These are phyloP conservation scores for Lachnellula hyalina DNA, from an alignment of 2,329 filamentous ascomycete genomes.

Conservation along the genomic window DNA sequence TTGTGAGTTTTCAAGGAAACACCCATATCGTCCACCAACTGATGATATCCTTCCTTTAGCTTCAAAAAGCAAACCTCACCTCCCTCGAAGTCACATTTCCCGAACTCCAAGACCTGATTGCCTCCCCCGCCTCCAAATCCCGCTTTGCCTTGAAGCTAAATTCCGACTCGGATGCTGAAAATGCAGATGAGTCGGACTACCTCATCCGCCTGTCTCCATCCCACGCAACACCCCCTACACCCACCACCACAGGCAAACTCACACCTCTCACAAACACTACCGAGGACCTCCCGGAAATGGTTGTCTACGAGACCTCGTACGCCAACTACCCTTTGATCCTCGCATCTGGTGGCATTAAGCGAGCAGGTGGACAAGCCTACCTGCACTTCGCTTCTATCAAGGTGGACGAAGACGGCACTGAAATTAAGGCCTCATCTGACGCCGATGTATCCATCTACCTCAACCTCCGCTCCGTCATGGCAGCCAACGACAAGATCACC, in stretches of 20 bases:
- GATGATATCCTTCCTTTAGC: slow-evolving; percentile 21
- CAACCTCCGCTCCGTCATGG: slow-evolving; percentile 33
- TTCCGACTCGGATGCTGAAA: slow-evolving; percentile 28
- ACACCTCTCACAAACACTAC: slow-evolving; percentile 31
- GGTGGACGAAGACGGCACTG: slow-evolving; percentile 28
- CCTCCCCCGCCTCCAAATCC: slow-evolving; percentile 34
- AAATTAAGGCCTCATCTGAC: slow-evolving; percentile 27
- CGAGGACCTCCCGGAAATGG: slow-evolving; percentile 37
- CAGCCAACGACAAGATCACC: slow-evolving; percentile 29
- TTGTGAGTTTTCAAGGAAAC: slow-evolving; percentile 31
- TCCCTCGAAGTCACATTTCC: slow-evolving; percentile 33
- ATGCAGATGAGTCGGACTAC: slow-evolving; percentile 29
- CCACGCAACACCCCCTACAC: slow-evolving; percentile 11
- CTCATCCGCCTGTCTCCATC: slow-evolving; percentile 33
- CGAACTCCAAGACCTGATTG: slow-evolving; percentile 34
- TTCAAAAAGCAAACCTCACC: slow-evolving; percentile 33
- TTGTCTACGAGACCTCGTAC: slow-evolving; percentile 42
- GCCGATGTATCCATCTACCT: slow-evolving; percentile 42
- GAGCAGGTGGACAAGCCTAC: slow-evolving; percentile 35
- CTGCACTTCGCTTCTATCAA: slow-evolving; percentile 30
- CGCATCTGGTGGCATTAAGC: slow-evolving; percentile 36
- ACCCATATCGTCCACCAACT: neutral
- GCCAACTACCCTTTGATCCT: slow-evolving; percentile 40
- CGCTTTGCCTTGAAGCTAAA: slow-evolving; percentile 34
- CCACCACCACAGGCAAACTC: slow-evolving; percentile 22